Conservation (phyloP, 176 grass and related monocot species). For the Carex myosuroides region DNA sequence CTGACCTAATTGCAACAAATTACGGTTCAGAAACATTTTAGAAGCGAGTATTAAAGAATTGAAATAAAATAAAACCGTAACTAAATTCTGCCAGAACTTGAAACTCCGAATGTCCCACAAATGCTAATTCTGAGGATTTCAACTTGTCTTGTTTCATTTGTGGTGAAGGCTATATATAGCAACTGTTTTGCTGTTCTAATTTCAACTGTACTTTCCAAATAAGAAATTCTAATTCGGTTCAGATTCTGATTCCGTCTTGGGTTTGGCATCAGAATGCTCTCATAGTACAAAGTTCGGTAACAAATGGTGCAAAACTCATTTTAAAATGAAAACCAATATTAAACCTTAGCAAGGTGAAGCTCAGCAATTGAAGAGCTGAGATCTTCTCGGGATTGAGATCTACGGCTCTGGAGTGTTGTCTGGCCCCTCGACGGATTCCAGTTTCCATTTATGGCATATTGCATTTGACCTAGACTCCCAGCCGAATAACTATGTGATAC, state of each 20-base stretch:
- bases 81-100: background rate
- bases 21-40: background rate
- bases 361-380: constrained; percentile 69
- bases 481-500: constrained; percentile 87
- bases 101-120: background rate
- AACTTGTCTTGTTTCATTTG: background rate
- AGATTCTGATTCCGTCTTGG: background rate
- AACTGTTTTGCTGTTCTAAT: background rate
- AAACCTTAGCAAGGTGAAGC: constrained; percentile 68
- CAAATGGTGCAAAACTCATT: constrained; percentile 20
- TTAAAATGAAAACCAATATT: constrained; percentile 22
- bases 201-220: constrained; percentile 1
- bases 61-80: background rate
- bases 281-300: constrained; percentile 7
- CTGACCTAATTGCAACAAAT: background rate
- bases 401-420: constrained; percentile 82
- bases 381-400: constrained; percentile 96
- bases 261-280: background rate
- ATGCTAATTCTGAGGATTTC: background rate
- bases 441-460: constrained; percentile 49
- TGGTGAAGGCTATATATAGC: background rate
- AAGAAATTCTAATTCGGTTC: background rate
- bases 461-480: constrained; percentile 95
- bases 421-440: constrained; percentile 60
- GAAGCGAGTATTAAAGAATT: background rate